Evolutionary conservation across 2,329 filamentous ascomycete genomes (phyloP).

Genomic region (Atkinsonella texensis): DNA sequence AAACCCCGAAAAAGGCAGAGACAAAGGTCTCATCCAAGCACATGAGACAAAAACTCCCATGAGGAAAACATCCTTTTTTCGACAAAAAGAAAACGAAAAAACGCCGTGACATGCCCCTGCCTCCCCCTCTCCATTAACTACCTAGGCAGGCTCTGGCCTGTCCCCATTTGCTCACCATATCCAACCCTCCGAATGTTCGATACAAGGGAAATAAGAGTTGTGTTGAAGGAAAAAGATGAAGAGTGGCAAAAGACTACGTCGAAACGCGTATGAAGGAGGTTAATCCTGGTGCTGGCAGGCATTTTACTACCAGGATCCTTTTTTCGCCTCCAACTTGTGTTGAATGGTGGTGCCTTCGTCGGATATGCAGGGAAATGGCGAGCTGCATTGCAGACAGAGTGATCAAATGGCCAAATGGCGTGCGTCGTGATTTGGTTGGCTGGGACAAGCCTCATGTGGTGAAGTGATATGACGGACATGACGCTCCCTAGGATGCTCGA

Average conservation of each 20-base stretch:
- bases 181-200: neutral
- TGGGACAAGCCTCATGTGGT: neutral
- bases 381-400: neutral
- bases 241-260: slow-evolving; percentile 3
- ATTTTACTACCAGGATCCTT: neutral
- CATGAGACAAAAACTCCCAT: neutral
- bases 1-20: too few species aligned
- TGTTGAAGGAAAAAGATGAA: slow-evolving; percentile 6
- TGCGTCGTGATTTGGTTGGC: too few species aligned
- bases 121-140: neutral
- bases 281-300: too few species aligned
- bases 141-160: neutral
- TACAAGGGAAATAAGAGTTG: slow-evolving; percentile 1
- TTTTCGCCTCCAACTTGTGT: neutral
- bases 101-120: slow-evolving; percentile 4
- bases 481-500: neutral
- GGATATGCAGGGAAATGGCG: too few species aligned
- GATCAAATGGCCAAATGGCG: neutral
- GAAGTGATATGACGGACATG: neutral
- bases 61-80: neutral
- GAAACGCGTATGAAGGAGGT: neutral
- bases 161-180: neutral
- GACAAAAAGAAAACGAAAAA: neutral
- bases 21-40: too few species aligned
- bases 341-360: neutral